phyloP scores from a whole-genome alignment of 352 stramenopile species.

The Globisporangium okanoganense region DNA sequence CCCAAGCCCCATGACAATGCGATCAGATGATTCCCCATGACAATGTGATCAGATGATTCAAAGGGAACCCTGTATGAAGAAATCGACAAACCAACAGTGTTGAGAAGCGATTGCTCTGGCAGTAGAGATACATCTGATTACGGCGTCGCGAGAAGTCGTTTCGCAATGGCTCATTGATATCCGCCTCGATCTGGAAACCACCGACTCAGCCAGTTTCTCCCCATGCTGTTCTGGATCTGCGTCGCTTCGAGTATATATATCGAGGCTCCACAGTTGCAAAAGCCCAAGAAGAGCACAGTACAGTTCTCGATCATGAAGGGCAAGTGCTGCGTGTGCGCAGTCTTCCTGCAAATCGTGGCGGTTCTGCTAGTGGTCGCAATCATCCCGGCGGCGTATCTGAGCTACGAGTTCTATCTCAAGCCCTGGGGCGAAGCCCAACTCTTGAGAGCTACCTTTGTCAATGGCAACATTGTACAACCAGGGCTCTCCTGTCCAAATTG shows the following conservation, averaged over 20 bases:
- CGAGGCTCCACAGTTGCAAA: no score
- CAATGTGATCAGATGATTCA: background rate
- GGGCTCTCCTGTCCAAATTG: slow-evolving; percentile 34
- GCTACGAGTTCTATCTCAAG: slow-evolving; percentile 43
- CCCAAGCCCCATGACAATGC: background rate
- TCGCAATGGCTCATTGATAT: background rate
- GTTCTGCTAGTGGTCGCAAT: slow-evolving; percentile 29
- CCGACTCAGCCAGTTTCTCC: background rate
- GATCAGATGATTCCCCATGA: background rate
- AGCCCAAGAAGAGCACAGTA: background rate
- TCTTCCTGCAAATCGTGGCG: slow-evolving; percentile 26
- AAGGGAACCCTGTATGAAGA: no score
- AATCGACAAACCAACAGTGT: background rate
- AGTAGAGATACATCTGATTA: background rate
- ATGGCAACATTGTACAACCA: background rate
- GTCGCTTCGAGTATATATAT: background rate
- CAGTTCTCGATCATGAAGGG: background rate
- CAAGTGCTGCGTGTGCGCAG: slow-evolving; percentile 20
- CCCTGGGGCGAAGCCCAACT: slow-evolving; percentile 38
- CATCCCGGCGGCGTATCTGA: slow-evolving; percentile 32
- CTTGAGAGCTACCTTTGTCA: slow-evolving; percentile 8
- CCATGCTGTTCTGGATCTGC: no score
- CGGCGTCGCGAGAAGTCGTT: background rate
- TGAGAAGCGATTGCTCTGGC: background rate
- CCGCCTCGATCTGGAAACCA: background rate